Conservation (phyloP, 2,329 filamentous ascomycete genomes). For the Phialocephala subalpina region DNA sequence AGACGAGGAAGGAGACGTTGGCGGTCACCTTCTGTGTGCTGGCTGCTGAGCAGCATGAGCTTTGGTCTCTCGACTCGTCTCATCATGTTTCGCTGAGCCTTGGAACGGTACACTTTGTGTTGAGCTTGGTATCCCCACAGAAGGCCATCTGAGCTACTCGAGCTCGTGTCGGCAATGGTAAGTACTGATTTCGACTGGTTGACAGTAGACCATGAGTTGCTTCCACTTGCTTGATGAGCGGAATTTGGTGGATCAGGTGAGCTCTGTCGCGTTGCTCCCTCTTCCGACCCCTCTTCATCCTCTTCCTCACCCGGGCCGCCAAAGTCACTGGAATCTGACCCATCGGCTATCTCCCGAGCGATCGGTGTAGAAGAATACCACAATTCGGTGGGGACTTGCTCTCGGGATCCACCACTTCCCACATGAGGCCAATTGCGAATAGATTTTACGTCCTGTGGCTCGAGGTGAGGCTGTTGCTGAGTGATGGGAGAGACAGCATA, state of each 20-base stretch:
- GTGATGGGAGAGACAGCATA: conserved; percentile 18
- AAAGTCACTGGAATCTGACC: neutral
- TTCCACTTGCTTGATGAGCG: too few species aligned
- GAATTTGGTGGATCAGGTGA: too few species aligned
- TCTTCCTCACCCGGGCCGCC: neutral
- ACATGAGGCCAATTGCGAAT: conserved; percentile 34
- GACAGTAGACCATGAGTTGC: too few species aligned
- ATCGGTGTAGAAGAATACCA: conserved; percentile 32
- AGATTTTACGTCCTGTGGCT: conserved; percentile 23
- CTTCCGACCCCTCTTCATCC: too few species aligned
- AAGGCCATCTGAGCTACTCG: conserved; percentile 5
- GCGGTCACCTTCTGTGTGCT: conserved; percentile 24
- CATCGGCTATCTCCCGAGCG: neutral
- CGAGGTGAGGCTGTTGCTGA: conserved; percentile 12
- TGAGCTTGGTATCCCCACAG: conserved; percentile 30
- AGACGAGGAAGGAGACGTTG: conserved; percentile 20
- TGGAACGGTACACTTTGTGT: conserved; percentile 15
- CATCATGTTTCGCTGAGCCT: conserved; percentile 12
- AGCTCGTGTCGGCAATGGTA: too few species aligned
- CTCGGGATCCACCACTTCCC: conserved; percentile 7
- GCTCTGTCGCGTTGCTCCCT: too few species aligned
- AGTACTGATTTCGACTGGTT: too few species aligned
- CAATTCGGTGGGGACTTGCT: conserved; percentile 34
- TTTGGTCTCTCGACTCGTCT: conserved; percentile 27
- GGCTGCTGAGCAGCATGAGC: conserved; percentile 27